Base-by-base conservation (phyloP, 2,329 filamentous ascomycete species). In the Alternaria dauci region DNA sequence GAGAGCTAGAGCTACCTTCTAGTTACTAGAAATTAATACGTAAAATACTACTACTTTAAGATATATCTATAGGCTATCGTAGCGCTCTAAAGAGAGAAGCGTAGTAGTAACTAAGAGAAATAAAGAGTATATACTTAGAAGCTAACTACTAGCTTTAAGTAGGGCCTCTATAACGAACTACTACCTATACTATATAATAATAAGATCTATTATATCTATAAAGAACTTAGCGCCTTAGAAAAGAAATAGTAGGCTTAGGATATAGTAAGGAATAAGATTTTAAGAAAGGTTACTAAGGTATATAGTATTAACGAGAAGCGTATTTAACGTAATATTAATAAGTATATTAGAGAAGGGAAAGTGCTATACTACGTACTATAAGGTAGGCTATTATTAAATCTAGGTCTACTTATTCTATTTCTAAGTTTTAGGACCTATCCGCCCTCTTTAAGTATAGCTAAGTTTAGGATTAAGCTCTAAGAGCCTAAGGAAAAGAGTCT, bases 41-140 rank as follows among this genome's bases (percentile, higher is more conserved):
- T 62, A 2, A 62, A 62, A 46, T 59, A 62, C 38, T 59, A 41
- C 30, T 62, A 62, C 43, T 62, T 56, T 4, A 23, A 62, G 48
- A 62, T 47, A 44, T 62, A 62, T 54, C 39, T 50, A 5, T 18
- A 11, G 28, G 60, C 56, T 12, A 48, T 59, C n/a, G 8, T 51
- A 59, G 60, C 56, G 30, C 52, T 62, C 2, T 2, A 54, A 8
- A 9, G 32, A 11, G 46, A 44, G 25, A 62, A 54, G 23, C 48
- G 16, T 18, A 57, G 26, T 51, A 42, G 48, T 14, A 8, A 44
- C 38, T 12, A 4, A 59, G 60, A 47, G 16, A 54, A 25, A 16
- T 34, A 9, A 28, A 62, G 12, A 46, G 12, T 62, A 14, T 38
- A 2, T 25, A 52, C 56, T 39, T 25, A n/a, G 47, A 52, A 57